Evolutionary conservation across 2,329 filamentous ascomycete genomes (phyloP).

Genomic region (Cladosporium sp.): DNA sequence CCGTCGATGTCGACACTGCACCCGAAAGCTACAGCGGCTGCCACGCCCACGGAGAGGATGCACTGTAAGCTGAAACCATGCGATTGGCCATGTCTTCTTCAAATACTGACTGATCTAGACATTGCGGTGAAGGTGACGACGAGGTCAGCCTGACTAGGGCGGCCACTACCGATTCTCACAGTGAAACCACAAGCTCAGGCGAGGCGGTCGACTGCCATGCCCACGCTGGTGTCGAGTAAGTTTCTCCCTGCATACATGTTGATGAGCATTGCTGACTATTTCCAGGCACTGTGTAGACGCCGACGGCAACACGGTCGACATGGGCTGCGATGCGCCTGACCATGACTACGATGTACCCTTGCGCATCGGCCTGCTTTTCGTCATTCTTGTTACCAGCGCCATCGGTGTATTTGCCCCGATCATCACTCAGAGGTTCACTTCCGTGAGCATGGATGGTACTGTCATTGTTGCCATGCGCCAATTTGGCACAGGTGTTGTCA

Average conservation of each 20-base stretch:
- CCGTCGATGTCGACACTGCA: slow-evolving; percentile 50
- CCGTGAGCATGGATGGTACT: slow-evolving; percentile 43
- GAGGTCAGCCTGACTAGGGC: slow-evolving; percentile 37
- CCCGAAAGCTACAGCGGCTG: slow-evolving; percentile 61
- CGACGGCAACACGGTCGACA: slow-evolving; percentile 32
- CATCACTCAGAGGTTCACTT: slow-evolving; percentile 54
- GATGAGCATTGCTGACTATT: slow-evolving; percentile 27
- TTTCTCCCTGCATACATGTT: slow-evolving; percentile 11
- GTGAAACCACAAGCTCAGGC: slow-evolving; percentile 53
- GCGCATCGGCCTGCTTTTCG: slow-evolving; percentile 67
- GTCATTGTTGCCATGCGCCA: slow-evolving; percentile 63
- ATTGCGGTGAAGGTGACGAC: slow-evolving; percentile 9
- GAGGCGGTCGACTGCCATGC: slow-evolving; percentile 58
- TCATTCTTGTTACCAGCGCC: slow-evolving; percentile 62
- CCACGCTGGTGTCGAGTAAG: slow-evolving; percentile 70
- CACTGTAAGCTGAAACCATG: too few relatives aligned
- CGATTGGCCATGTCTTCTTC: too few relatives aligned
- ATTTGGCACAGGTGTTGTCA: slow-evolving; percentile 68
- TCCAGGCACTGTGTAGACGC: slow-evolving; percentile 53
- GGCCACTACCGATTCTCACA: slow-evolving; percentile 53
- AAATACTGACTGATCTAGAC: slow-evolving; percentile 28
- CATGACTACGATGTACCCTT: slow-evolving; percentile 64
- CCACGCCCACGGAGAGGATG: slow-evolving; percentile 54
- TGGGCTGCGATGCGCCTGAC: slow-evolving; percentile 44
- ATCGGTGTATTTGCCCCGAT: slow-evolving; percentile 67